Evolutionary conservation across 139 green algal genomes (phyloP).

Genomic region (Chlorella sp.): DNA sequence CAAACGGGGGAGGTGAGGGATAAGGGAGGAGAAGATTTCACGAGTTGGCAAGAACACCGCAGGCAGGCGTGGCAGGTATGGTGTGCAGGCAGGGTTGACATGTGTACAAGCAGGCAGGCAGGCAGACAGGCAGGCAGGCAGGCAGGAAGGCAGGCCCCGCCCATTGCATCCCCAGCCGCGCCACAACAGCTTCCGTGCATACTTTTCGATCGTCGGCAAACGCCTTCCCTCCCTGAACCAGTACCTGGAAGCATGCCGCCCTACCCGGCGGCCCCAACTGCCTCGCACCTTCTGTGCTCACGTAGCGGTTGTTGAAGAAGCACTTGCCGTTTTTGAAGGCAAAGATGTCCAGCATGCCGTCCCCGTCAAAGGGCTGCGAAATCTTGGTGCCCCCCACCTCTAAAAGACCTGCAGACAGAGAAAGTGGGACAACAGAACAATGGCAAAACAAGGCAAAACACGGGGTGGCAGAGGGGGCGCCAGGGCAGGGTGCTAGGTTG

Average conservation of each 20-base stretch:
- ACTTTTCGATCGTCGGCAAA: too few relatives aligned
- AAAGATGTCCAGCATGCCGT: constrained; percentile 51
- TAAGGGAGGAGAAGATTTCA: constrained; percentile 43
- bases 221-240: too few relatives aligned
- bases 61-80: constrained; percentile 31
- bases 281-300: constrained; percentile 19
- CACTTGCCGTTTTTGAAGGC: constrained; percentile 38
- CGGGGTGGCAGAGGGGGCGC: too few relatives aligned
- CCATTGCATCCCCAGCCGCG: too few relatives aligned
- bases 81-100: background rate
- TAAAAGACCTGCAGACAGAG: constrained; percentile 33
- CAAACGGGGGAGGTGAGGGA: background rate
- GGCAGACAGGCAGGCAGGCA: background rate
- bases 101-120: background rate
- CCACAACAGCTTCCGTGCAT: too few relatives aligned
- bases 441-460: too few relatives aligned
- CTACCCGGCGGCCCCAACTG: background rate
- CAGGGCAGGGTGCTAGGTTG: too few relatives aligned
- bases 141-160: background rate
- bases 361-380: constrained; percentile 57
- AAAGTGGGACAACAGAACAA: background rate
- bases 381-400: constrained; percentile 51
- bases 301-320: constrained; percentile 41
- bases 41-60: constrained; percentile 46
- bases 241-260: too few relatives aligned